Evolutionary conservation across 2,329 filamentous ascomycete genomes (phyloP), one percentile per base, ranked within the genome.

Genomic region (Madurella fahalii): DNA sequence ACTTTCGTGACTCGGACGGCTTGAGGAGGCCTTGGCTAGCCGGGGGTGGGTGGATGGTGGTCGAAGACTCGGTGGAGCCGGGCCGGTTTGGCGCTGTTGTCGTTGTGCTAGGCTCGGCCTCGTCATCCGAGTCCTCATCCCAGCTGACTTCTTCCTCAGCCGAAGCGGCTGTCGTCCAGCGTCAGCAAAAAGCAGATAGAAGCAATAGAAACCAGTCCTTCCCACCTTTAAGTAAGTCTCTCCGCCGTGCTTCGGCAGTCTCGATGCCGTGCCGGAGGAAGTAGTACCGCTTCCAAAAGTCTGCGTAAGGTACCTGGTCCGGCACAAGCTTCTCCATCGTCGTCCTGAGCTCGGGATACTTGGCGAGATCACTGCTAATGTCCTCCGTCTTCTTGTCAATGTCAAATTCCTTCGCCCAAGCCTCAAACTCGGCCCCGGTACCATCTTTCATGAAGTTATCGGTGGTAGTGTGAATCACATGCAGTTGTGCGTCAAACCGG

Each of bases 311-410:
- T n/a, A 96, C 89, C 63, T 84, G 82, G 71, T 92, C 91, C 1
- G 94, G 94, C n/a, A 99, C 94, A 52, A 96, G 76, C 74, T 87
- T 91, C 79, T 96, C 94, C 93, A 99, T 97, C 0, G 91, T 91
- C 25, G 80, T 73, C 63, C 92, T 80, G 64, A 99, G 75, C 71
- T 97, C 93, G 9, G 86, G 83, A 66, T 96, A 95, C 68, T 87
- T 90, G 61, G 92, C 85, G 62, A 99, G 70, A 70, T 99, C 91
- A 57, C 76, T 77, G 46, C 86, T 84, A 62, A 99, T 95, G 50
- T 86, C 85, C 16, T 86, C 85, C 2, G 94, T 97, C 80, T 92
- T 93, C 67, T 80, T 80, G 50, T 93, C 91, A 13, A 89, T 83
- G 63, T 93, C 83, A 67, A 97, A 97, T 0, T 76, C 77, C 59